Percentiles rank a stretch among this genome's conserved stretches.
Conservation (phyloP, 345 rosid genomes). For the Salix viminalis region DNA sequence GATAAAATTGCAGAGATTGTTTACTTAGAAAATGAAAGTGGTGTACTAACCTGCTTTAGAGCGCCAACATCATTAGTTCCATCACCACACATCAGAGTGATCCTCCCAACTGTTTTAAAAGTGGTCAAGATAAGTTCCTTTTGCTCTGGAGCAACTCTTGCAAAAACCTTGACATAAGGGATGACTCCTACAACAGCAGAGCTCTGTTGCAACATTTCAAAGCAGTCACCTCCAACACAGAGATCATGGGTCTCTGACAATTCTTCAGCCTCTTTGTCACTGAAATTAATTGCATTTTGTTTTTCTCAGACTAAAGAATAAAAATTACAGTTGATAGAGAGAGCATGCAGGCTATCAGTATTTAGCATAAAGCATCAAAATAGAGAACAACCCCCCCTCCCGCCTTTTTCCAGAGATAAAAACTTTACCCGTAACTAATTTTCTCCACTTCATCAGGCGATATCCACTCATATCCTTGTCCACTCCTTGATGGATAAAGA, state of each 20-base stretch:
- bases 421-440: constrained; percentile 56
- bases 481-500: constrained; percentile 44
- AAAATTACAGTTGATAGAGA: neutral
- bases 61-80: constrained; percentile 99
- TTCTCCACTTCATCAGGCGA: constrained; percentile 88
- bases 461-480: constrained; percentile 63
- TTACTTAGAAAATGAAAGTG: neutral
- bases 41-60: constrained; percentile 71
- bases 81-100: constrained; percentile 96
- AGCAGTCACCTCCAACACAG: constrained; percentile 95
- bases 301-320: constrained; percentile 15
- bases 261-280: constrained; percentile 68
- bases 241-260: constrained; percentile 84
- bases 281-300: constrained; percentile 34
- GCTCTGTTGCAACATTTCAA: constrained; percentile 85
- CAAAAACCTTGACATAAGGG: constrained; percentile 96
- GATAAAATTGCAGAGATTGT: too few species aligned
- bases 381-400: neutral
- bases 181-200: constrained; percentile 71
- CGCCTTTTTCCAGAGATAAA: neutral
- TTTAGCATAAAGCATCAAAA: neutral
- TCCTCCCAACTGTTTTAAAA: constrained; percentile 82
- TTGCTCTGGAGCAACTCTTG: constrained; percentile 99
- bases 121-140: constrained; percentile 93
- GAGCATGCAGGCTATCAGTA: neutral